phyloP scores from a whole-genome alignment of 202 grass and related monocot genomes.

The Eragrostis tef region DNA sequence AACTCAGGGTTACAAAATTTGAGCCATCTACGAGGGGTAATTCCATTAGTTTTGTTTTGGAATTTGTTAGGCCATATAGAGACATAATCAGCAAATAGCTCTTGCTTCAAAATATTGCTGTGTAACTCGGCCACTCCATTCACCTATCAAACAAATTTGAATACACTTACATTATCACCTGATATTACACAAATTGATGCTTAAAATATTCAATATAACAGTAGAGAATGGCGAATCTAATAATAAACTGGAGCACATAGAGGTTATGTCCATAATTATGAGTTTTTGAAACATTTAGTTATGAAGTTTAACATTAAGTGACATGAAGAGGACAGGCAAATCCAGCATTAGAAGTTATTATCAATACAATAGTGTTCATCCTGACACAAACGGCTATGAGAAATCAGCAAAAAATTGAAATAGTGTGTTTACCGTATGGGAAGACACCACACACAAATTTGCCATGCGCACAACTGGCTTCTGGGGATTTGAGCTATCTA shows the following conservation, averaged over 20 bases:
- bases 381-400: neutral
- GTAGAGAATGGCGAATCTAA: constrained; percentile 5
- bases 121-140: constrained; percentile 99
- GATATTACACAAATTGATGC: constrained; percentile 36
- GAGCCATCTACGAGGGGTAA: constrained; percentile 91
- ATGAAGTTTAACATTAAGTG: neutral
- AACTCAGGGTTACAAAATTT: constrained; percentile 91
- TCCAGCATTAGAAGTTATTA: constrained; percentile 8
- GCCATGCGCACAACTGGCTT: constrained; percentile 98
- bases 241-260: neutral
- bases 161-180: constrained; percentile 30
- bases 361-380: neutral
- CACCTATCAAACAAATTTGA: constrained; percentile 61
- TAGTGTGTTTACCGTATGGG: constrained; percentile 67
- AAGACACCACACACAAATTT: constrained; percentile 90
- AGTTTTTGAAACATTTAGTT: constrained; percentile 1
- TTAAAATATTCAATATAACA: constrained; percentile 31
- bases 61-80: constrained; percentile 96
- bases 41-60: constrained; percentile 99
- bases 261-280: neutral
- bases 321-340: constrained; percentile 13
- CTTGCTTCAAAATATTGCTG: constrained; percentile 94
- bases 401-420: constrained; percentile 39
- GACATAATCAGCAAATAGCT: constrained; percentile 86
- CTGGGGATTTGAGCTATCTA: constrained; percentile 82